Conservation (phyloP, 106 monocot genomes). For the Iris macrosiphon region DNA sequence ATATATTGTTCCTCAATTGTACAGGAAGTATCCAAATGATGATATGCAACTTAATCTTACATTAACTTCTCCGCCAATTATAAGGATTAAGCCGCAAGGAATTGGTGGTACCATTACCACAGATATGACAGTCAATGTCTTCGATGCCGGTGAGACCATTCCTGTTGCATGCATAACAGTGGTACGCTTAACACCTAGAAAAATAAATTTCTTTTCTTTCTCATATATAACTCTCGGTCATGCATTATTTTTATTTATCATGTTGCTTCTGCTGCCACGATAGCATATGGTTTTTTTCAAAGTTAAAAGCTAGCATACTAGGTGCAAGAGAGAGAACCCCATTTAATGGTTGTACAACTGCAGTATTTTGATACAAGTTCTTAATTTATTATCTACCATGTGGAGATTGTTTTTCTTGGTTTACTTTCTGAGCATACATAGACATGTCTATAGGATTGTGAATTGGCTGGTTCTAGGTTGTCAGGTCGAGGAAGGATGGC, state of each 20-base stretch:
- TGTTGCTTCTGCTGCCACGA: not conserved
- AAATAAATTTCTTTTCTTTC: not conserved
- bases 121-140: slow-evolving; percentile 73
- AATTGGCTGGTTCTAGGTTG: too few species aligned
- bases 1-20: slow-evolving; percentile 78
- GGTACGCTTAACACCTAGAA: slow-evolving; percentile 29
- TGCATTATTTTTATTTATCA: not conserved
- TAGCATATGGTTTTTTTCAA: too few species aligned
- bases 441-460: too few species aligned
- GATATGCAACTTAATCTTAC: slow-evolving; percentile 79
- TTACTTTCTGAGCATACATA: too few species aligned
- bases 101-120: slow-evolving; percentile 47
- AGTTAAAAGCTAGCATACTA: too few species aligned
- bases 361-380: too few species aligned
- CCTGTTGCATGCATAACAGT: slow-evolving; percentile 91
- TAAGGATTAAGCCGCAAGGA: slow-evolving; percentile 34
- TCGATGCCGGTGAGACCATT: slow-evolving; percentile 36
- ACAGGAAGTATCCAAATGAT: slow-evolving; percentile 85
- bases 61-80: slow-evolving; percentile 52
- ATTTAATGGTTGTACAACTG: too few species aligned
- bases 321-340: too few species aligned
- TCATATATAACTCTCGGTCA: not conserved
- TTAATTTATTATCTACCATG: too few species aligned
- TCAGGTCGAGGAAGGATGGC: too few species aligned
- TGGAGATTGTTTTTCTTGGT: too few species aligned